These are phyloP conservation scores for Ascochyta koolunga DNA, from an alignment of 2,329 filamentous ascomycete genomes.

Conservation along the genomic window DNA sequence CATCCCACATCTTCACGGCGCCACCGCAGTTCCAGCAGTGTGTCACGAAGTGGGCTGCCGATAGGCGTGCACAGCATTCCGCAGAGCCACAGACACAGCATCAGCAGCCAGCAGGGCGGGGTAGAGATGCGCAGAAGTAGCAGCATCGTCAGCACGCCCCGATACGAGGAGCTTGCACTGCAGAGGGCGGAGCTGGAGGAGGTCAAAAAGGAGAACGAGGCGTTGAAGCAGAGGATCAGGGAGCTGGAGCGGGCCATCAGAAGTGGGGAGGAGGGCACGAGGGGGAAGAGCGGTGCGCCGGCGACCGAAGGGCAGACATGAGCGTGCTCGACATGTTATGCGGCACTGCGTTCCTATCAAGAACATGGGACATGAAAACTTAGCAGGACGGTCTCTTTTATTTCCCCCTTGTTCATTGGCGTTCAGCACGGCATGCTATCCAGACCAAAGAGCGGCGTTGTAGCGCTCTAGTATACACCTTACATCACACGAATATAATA, in stretches of 20 bases:
- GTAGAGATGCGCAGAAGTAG: constrained; percentile 35
- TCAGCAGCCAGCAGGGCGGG: constrained; percentile 17
- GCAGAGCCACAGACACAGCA: constrained; percentile 44
- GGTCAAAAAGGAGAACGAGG: constrained; percentile 58
- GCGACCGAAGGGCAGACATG: not conserved
- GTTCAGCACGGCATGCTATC: no score
- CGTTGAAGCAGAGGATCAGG: constrained; percentile 54
- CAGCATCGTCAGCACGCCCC: constrained; percentile 46
- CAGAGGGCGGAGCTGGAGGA: constrained; percentile 56
- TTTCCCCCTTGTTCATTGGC: no score
- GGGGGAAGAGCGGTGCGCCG: constrained; percentile 40
- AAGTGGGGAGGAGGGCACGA: constrained; percentile 33
- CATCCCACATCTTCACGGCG: constrained; percentile 62
- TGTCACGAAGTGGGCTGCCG: constrained; percentile 49
- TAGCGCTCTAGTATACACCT: no score
- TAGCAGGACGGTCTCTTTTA: no score
- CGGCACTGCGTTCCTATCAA: no score
- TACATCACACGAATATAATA: no score
- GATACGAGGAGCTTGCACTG: constrained; percentile 52
- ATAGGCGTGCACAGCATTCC: constrained; percentile 32
- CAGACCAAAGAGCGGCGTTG: not conserved
- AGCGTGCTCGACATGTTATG: no score
- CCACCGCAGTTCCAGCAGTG: constrained; percentile 62
- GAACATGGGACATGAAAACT: no score
- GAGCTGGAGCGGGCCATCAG: constrained; percentile 53